phyloP scores from a whole-genome alignment of 106 monocot species.

The Cymbidium sinense region DNA sequence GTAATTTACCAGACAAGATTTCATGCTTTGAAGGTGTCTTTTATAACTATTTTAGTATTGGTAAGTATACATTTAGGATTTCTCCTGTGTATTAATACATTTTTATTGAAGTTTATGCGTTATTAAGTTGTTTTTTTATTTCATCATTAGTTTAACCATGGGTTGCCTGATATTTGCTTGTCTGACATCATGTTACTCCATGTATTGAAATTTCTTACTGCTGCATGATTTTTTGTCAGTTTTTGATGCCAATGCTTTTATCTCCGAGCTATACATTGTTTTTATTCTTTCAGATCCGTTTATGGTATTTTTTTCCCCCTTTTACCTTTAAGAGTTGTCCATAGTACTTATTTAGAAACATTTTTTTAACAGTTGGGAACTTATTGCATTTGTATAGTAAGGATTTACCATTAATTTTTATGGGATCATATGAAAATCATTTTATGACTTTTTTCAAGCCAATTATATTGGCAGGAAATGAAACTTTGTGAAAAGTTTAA shows the following conservation, averaged over 20 bases:
- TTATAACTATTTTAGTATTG: conserved; percentile 79
- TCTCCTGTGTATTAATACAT: background rate
- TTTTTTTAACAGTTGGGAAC: background rate
- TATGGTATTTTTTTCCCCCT: background rate
- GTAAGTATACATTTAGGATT: conserved; percentile 15
- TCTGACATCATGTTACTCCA: background rate
- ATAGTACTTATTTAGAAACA: background rate
- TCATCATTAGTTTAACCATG: background rate
- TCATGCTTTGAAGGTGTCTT: conserved; percentile 49
- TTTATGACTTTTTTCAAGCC: background rate
- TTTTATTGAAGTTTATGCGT: background rate
- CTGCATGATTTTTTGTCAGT: too few species aligned
- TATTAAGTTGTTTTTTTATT: background rate
- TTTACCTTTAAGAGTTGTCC: background rate
- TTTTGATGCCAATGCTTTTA: background rate
- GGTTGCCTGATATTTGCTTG: background rate
- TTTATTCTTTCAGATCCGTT: too few species aligned
- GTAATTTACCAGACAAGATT: conserved; percentile 38
- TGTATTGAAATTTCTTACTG: background rate
- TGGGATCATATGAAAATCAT: background rate
- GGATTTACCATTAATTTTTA: background rate
- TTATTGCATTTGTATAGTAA: background rate
- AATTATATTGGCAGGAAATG: background rate
- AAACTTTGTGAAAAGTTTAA: background rate
- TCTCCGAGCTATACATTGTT: background rate